Evolutionary conservation across 352 stramenopile genomes (phyloP).

Genomic region (Phytopythium kandeliae): DNA sequence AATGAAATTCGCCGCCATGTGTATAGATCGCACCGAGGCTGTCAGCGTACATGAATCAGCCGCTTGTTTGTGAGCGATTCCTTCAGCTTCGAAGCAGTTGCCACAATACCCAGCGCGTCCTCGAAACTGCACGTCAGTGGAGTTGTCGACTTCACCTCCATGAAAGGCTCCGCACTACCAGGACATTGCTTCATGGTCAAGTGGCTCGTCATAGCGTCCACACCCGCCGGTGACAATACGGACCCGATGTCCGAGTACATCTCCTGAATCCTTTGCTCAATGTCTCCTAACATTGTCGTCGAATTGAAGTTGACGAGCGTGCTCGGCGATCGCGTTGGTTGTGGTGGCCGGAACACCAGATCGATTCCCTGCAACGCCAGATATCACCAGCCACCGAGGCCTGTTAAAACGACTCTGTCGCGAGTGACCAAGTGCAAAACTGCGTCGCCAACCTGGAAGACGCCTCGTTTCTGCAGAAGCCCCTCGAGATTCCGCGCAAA

Average conservation of each 20-base stretch:
- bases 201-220: background rate
- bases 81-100: background rate
- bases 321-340: background rate
- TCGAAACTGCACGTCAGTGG: constrained; percentile 4
- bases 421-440: background rate
- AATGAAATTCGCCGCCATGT: background rate
- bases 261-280: background rate
- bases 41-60: background rate
- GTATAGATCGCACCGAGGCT: background rate
- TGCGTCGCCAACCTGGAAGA: background rate
- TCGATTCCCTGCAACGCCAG: constrained; percentile 2
- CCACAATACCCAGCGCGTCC: background rate
- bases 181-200: background rate
- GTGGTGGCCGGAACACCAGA: constrained; percentile 1
- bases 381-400: background rate
- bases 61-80: constrained; percentile 2
- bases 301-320: background rate
- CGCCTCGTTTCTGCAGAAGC: background rate
- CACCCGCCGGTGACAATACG: background rate
- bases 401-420: background rate
- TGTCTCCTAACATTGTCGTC: background rate
- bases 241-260: background rate
- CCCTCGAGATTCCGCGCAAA: constrained; percentile 1
- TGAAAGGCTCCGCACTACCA: background rate
- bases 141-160: constrained; percentile 4